phyloP scores from a whole-genome alignment of 2,329 filamentous ascomycete species.

The Lasiodiplodia sp. region DNA sequence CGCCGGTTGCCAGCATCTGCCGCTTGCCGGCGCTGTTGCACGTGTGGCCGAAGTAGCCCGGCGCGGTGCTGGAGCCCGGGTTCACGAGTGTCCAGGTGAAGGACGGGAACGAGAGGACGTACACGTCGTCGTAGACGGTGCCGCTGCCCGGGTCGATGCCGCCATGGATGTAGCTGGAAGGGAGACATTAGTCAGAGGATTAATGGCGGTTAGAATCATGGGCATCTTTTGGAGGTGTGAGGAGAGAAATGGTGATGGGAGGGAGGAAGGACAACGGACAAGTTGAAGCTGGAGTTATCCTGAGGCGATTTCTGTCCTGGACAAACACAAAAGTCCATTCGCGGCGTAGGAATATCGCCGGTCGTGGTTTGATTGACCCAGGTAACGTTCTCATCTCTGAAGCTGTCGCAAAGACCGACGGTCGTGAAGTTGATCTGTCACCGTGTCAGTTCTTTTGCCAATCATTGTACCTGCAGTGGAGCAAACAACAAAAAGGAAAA shows the following conservation, averaged over 20 bases:
- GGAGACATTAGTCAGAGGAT: not conserved
- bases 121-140: conserved; percentile 52
- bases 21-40: conserved; percentile 51
- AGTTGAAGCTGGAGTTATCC: conserved; percentile 58
- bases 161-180: conserved; percentile 52
- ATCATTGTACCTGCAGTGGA: too few relatives aligned
- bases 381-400: conserved; percentile 32
- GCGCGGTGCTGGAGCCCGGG: conserved; percentile 36
- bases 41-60: conserved; percentile 48
- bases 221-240: conserved; percentile 36
- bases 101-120: conserved; percentile 55
- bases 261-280: conserved; percentile 36
- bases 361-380: conserved; percentile 55
- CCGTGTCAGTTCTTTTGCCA: not conserved
- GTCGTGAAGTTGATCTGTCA: conserved; percentile 8
- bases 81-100: conserved; percentile 55
- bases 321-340: conserved; percentile 55
- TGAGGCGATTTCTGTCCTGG: conserved; percentile 45
- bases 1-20: conserved; percentile 54
- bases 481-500: too few relatives aligned
- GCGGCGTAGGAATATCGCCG: conserved; percentile 50
- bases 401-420: conserved; percentile 15
- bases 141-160: conserved; percentile 50
- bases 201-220: too few relatives aligned
- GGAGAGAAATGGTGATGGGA: not conserved